phyloP scores from a whole-genome alignment of 192 early-diverging fungal species.

The Linnemannia exigua region DNA sequence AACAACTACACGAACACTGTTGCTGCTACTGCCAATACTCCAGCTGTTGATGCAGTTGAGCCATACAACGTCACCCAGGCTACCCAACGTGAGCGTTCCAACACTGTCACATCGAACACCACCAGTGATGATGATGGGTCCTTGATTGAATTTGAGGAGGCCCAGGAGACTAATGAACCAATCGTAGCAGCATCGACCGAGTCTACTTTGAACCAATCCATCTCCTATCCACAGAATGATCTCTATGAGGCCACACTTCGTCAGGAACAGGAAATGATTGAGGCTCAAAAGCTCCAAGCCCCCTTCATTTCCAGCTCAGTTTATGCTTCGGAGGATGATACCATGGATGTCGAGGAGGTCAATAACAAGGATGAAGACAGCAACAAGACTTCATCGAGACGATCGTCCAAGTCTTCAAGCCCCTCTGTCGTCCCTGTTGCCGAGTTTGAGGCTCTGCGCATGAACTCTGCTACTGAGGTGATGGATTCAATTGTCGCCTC shows the following conservation, averaged over 20 bases:
- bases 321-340: not conserved
- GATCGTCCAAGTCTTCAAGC: conserved; percentile 17
- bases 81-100: conserved; percentile 13
- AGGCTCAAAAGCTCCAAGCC: conserved; percentile 17
- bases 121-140: conserved; percentile 49
- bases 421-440: conserved; percentile 29
- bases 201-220: conserved; percentile 1
- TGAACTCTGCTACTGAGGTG: conserved; percentile 42
- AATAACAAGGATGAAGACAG: not conserved
- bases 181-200: not conserved
- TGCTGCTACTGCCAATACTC: not conserved
- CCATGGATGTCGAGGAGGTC: not conserved
- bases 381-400: not conserved
- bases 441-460: conserved; percentile 42
- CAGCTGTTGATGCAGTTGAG: not conserved
- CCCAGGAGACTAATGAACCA: not conserved
- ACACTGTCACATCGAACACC: conserved; percentile 16
- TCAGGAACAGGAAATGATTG: conserved; percentile 42
- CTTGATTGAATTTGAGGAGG: conserved; percentile 46
- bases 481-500: conserved; percentile 54
- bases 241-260: conserved; percentile 14
- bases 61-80: not conserved
- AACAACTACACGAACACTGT: too few relatives aligned
- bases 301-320: conserved; percentile 32
- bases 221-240: conserved; percentile 21